A percentile compares a stretch with the other conserved stretches of the same genome.
phyloP scores from a whole-genome alignment of 805 yeast species.

The Yarrowia hollandica region DNA sequence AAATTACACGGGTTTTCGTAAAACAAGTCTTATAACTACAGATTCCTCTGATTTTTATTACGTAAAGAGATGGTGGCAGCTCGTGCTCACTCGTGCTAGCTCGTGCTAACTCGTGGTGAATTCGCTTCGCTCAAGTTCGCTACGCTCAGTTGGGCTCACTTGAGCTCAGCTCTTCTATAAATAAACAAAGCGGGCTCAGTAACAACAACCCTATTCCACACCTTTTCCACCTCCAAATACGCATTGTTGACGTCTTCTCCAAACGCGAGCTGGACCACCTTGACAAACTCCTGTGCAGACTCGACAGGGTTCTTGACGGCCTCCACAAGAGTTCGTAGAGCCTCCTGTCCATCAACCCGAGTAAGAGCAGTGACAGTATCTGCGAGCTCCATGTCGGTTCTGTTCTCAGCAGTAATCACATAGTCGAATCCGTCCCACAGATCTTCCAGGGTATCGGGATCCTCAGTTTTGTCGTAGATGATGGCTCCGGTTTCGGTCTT shows the following conservation, averaged over 20 bases:
- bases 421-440: constrained; percentile 55
- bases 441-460: constrained; percentile 41
- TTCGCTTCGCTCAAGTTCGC: no score
- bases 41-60: no score
- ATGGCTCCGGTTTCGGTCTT: constrained; percentile 30
- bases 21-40: no score
- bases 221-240: constrained; percentile 1
- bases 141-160: no score
- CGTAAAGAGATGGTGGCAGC: no score
- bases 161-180: background rate
- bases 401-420: constrained; percentile 48
- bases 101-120: no score
- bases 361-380: constrained; percentile 3
- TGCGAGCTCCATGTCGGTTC: constrained; percentile 1
- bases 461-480: constrained; percentile 77
- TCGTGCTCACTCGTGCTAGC: no score
- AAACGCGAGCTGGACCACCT: background rate
- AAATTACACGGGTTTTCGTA: no score
- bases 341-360: constrained; percentile 1
- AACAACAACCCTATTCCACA: background rate
- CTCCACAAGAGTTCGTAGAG: background rate
- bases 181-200: constrained; percentile 17
- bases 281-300: background rate
- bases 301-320: background rate
- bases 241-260: constrained; percentile 15